Conservation (phyloP, 768 basidiomycete species). For the Dentipellis sp. region DNA sequence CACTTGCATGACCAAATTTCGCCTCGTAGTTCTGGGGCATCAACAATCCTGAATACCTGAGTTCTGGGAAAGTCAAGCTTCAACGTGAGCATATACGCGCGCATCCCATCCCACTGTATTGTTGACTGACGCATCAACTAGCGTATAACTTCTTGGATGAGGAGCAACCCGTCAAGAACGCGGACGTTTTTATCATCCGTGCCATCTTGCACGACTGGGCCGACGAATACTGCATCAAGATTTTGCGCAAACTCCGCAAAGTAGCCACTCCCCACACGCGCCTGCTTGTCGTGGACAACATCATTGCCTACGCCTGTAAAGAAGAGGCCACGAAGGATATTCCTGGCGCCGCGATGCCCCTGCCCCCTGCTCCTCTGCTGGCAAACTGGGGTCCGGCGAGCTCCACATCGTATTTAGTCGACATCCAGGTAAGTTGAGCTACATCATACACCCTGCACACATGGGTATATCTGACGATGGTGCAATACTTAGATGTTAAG, state of each 20-base stretch:
- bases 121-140: neutral
- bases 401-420: slow-evolving; percentile 10
- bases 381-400: slow-evolving; percentile 15
- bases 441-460: too few species aligned
- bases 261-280: slow-evolving; percentile 17
- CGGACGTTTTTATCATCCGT: slow-evolving; percentile 30
- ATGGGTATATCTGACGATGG: too few species aligned
- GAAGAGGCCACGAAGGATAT: slow-evolving; percentile 10
- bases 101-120: slow-evolving; percentile 2
- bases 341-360: slow-evolving; percentile 6
- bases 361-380: slow-evolving; percentile 17
- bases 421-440: slow-evolving; percentile 9
- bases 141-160: neutral
- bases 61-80: neutral
- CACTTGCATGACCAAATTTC: neutral
- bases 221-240: slow-evolving; percentile 19
- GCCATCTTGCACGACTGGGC: slow-evolving; percentile 28
- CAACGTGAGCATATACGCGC: slow-evolving; percentile 1
- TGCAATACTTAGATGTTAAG: too few species aligned
- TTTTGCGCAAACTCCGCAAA: slow-evolving; percentile 17
- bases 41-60: neutral
- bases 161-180: slow-evolving; percentile 26
- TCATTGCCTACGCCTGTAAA: slow-evolving; percentile 17
- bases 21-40: neutral
- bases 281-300: slow-evolving; percentile 18